Evolutionary conservation across 129 eudicot species (phyloP).

Genomic region (Helianthus tuberosus): DNA sequence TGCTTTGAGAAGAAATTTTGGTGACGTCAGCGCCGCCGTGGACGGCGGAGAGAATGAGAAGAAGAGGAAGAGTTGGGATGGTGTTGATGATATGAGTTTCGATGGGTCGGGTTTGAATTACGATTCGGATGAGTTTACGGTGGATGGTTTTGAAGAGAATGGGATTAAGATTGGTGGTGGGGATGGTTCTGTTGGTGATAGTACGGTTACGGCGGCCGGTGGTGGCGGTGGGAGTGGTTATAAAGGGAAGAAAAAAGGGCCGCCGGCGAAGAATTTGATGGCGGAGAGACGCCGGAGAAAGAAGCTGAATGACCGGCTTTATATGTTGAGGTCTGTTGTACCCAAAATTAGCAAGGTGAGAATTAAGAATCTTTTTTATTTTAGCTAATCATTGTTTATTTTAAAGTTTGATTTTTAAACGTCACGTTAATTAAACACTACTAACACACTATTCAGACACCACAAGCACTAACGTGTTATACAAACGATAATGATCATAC

Average conservation of each 20-base stretch:
- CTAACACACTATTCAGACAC: no score
- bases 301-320: conserved; percentile 94
- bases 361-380: neutral
- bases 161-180: conserved; percentile 47
- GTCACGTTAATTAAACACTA: no score
- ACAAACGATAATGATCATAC: no score
- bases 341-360: conserved; percentile 95
- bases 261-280: conserved; percentile 94
- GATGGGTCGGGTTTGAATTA: conserved; percentile 70
- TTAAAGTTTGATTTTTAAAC: no score
- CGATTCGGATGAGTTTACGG: conserved; percentile 72
- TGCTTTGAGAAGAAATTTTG: conserved; percentile 65
- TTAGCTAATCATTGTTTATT: no score
- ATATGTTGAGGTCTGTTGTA: conserved; percentile 91
- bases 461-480: no score
- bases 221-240: conserved; percentile 15
- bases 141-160: conserved; percentile 36
- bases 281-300: conserved; percentile 94
- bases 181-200: conserved; percentile 47
- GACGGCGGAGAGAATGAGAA: conserved; percentile 31
- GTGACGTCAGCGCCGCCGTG: conserved; percentile 21
- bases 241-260: conserved; percentile 84
- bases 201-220: conserved; percentile 51
- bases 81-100: conserved; percentile 65
- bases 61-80: conserved; percentile 70